Percentiles rank a stretch among this genome's conserved stretches.
phyloP scores from a whole-genome alignment of 164 flowering plant genomes.

The Malania oleifera region DNA sequence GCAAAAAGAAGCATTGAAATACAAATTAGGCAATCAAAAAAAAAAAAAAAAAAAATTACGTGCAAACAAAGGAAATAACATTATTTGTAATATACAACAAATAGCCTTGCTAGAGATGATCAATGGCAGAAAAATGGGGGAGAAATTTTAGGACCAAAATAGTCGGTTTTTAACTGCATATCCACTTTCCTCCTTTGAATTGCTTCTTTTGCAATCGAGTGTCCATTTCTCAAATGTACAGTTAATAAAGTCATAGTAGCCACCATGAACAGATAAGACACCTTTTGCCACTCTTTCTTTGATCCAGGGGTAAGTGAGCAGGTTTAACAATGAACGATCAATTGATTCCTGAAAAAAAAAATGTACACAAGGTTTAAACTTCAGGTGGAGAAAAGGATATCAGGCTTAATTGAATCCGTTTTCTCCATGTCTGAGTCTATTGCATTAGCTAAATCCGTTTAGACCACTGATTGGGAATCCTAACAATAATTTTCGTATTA shows the following conservation, averaged over 20 bases:
- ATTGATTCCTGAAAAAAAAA: slow-evolving; percentile 66
- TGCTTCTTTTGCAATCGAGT: slow-evolving; percentile 46
- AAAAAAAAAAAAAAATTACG: too few species aligned
- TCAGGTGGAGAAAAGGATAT: too few species aligned
- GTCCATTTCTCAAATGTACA: slow-evolving; percentile 98
- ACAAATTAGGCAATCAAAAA: too few species aligned
- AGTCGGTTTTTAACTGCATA: slow-evolving; percentile 34
- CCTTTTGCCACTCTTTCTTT: slow-evolving; percentile 62
- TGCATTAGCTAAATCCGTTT: too few species aligned
- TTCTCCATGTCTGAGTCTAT: too few species aligned
- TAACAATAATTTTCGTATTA: too few species aligned
- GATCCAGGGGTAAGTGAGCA: slow-evolving; percentile 88
- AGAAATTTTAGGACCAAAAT: slow-evolving; percentile 51
- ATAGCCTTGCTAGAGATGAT: too few species aligned
- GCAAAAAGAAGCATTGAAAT: too few species aligned
- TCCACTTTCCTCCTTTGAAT: slow-evolving; percentile 15
- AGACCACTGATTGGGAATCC: too few species aligned
- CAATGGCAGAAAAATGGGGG: neutral
- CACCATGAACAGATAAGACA: slow-evolving; percentile 70
- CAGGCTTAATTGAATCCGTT: too few species aligned
- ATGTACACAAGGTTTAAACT: neutral
- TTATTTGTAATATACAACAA: too few species aligned
- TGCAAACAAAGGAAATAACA: too few species aligned
- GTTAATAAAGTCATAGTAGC: slow-evolving; percentile 79
- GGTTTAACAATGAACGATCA: slow-evolving; percentile 56